Evolutionary conservation across 371 early-diverging fungal species (phyloP).

Genomic region (Actinomortierella wolfii): DNA sequence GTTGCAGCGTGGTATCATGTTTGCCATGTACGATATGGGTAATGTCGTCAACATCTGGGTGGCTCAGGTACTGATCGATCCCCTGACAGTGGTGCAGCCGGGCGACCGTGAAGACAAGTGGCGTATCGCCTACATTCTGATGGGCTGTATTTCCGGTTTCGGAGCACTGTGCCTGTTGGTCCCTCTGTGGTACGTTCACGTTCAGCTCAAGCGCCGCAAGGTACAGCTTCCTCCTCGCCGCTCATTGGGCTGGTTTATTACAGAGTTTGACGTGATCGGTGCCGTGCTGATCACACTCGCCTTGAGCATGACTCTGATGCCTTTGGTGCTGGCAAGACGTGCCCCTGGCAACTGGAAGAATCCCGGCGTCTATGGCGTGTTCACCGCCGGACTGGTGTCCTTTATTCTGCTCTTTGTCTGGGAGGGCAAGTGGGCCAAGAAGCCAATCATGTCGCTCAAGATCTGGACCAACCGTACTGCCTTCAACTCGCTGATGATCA

Average conservation of each 20-base stretch:
- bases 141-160: constrained; percentile 2
- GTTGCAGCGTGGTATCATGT: constrained; percentile 4
- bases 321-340: constrained; percentile 3
- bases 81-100: neutral
- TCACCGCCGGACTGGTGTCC: neutral
- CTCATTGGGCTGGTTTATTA: neutral
- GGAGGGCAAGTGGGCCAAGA: constrained; percentile 1
- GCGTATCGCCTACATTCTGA: constrained; percentile 7
- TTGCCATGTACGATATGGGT: constrained; percentile 6
- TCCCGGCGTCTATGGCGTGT: neutral
- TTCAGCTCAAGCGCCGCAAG: neutral
- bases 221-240: neutral
- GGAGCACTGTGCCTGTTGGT: neutral
- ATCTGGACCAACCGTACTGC: constrained; percentile 11
- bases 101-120: constrained; percentile 5
- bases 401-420: constrained; percentile 3
- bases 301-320: constrained; percentile 1
- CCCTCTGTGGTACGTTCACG: constrained; percentile 9
- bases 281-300: constrained; percentile 5
- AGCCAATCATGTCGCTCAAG: constrained; percentile 9
- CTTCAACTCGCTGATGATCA: constrained; percentile 5
- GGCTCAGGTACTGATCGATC: constrained; percentile 8
- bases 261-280: constrained; percentile 1
- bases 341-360: neutral
- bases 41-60: constrained; percentile 7